Base-by-base conservation (phyloP, 148 eudicot genomes). In the Rhododendron henanense region DNA sequence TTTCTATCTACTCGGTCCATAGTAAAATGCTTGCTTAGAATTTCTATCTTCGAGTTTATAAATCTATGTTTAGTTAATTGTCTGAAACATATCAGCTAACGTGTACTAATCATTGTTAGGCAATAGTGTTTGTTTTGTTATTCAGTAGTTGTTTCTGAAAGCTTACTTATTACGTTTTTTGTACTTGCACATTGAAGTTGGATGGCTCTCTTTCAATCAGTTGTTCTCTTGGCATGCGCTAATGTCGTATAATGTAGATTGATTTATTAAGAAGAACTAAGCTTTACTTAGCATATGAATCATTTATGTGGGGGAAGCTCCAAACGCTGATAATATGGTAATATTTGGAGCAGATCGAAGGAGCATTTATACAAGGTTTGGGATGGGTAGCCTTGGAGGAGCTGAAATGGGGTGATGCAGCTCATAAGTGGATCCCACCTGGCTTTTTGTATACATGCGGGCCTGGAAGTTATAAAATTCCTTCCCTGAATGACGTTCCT, bases 301-400 rank as follows among this genome's bases (percentile, higher is more conserved):
- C 50, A 53, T 75, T 19, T 31, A 74, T 21, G 19, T 14, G 48
- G 35, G 14, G 31, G 11, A 55, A 81, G 10, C 67, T 85, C 33
- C 23, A n/a, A 78, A 25, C 53, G 85, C 84, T 86, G 82, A 84
- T 55, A 81, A 77, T 28, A 78, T 33, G 18, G 83, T 61, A 31
- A 13, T 63, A 73, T 65, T 83, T 47, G 87, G 61, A 85, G 85
- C 98, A 97, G 99, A 93, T 97, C 75, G 99, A 97, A 91, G 99
- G 99, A 87, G 99, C 98, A 83, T 97, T 97, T 87, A 85, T 95
- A 47, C 99, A 97, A 89, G 99, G 99, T 51, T 85, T 95, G 83
- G 99, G 99, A 84, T 97, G 99, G 99, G 92, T 91, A 84, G 98
- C 98, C 77, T 87, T 97, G 86, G 99, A 97, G 89, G 99, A 97